Evolutionary conservation across 2,329 filamentous ascomycete species (phyloP).

Genomic region (Neofusicoccum umdonicola): DNA sequence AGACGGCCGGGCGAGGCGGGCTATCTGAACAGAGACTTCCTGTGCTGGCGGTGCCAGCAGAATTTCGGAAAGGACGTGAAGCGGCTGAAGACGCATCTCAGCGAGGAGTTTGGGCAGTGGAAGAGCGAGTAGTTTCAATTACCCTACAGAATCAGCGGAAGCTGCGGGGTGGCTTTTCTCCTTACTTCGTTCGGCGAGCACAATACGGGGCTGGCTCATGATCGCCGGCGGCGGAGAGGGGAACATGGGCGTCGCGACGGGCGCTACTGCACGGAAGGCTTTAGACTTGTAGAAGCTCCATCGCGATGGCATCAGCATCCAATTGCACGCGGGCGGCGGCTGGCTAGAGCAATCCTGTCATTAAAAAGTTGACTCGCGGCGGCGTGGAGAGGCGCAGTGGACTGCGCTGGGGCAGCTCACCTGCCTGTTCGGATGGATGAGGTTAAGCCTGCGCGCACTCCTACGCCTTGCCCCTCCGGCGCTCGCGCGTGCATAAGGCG

Average conservation of each 20-base stretch:
- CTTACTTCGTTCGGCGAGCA: background rate
- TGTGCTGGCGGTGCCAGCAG: slow-evolving; percentile 80
- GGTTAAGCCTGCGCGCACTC: background rate
- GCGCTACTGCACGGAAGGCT: slow-evolving; percentile 5
- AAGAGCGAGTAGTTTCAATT: slow-evolving; percentile 52
- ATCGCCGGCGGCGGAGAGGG: background rate
- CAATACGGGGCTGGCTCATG: background rate
- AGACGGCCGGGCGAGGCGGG: slow-evolving; percentile 55
- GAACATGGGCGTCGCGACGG: background rate
- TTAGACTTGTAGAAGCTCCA: background rate
- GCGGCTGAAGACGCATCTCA: slow-evolving; percentile 72
- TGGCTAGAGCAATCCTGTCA: slow-evolving; percentile 9
- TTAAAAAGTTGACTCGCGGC: background rate
- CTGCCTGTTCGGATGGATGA: slow-evolving; percentile 7
- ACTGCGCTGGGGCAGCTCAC: background rate
- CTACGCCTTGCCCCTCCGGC: slow-evolving; percentile 1
- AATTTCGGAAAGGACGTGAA: slow-evolving; percentile 74
- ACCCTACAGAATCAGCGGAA: slow-evolving; percentile 2
- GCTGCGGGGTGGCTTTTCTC: slow-evolving; percentile 7
- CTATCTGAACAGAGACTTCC: slow-evolving; percentile 65
- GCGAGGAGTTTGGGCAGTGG: slow-evolving; percentile 73
- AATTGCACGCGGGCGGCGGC: background rate
- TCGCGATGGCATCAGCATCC: background rate
- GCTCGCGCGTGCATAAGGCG: slow-evolving; percentile 1
- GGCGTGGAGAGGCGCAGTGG: background rate